Base-by-base conservation (phyloP, 257 asterid genomes). In the Solanum bukasovii region DNA sequence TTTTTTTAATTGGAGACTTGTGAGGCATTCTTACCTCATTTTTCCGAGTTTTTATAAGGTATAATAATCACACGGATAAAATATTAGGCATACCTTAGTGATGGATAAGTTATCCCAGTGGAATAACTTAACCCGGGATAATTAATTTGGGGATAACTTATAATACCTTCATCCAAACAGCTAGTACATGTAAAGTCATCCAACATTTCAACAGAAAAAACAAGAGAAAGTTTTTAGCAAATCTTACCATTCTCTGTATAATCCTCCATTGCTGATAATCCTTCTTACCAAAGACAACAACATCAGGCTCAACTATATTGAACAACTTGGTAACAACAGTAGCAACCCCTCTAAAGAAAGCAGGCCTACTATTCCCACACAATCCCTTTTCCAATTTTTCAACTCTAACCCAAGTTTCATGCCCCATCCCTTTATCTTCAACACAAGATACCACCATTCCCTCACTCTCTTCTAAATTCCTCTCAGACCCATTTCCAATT, bases 191-290 rank as follows among this genome's bases (percentile, higher is more conserved):
- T 9, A 46, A 49, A 20, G 8, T 29, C 11, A 46, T 16, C 68
- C 8, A 73, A 73, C 29, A 34, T 73, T 34, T 73, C 46, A 42
- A 29, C 11, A 9, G 13, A 46, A 7, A 81, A 79, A 46, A 0
- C 14, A 44, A 81, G 42, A 81, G 10, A 5, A 29, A 79, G 44
- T 87, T 84, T 7, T 10, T 25, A 72, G 34, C 18, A 68, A 38
- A 73, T 42, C 92, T 91, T 37, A 96, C 99, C 99, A 97, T 93
- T 91, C 98, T 92, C 61, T 91, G 92, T 56, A 96, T 90, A 78
- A 95, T 93, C 93, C 93, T 93, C 98, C 96, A 94, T 73, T 97
- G 99, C 91, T 96, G 99, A 91, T 97, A 97, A 89, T 97, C 99
- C 93, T 97, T 97, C 96, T 97, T 97, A 49, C 99, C 99, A 91